A percentile compares a stretch with the other conserved stretches of the same genome.
These are phyloP conservation scores for Kondoa malvinella DNA, from an alignment of 768 basidiomycete species.

Conservation along the genomic window DNA sequence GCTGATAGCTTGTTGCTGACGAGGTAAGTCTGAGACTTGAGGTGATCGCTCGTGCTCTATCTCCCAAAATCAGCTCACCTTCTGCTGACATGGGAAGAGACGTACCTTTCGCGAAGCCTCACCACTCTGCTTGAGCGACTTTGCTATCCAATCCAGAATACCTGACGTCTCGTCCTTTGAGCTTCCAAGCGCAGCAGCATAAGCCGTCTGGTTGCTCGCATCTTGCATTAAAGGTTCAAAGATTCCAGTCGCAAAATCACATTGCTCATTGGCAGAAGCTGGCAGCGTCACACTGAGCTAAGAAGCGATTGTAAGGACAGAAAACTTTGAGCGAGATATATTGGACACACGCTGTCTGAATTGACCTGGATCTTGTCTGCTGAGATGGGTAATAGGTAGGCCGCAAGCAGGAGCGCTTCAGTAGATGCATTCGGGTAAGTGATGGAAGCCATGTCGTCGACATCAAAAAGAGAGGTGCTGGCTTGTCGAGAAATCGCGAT, in stretches of 20 bases:
- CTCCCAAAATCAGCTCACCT: not conserved
- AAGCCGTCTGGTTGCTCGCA: not conserved
- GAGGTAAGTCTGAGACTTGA: conserved; percentile 65
- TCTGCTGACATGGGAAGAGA: not conserved
- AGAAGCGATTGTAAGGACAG: not conserved
- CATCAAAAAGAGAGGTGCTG: too few relatives aligned
- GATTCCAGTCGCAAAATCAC: not conserved
- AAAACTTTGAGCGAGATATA: not conserved
- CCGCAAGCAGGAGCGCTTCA: not conserved
- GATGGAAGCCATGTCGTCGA: too few relatives aligned
- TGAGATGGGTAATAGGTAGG: not conserved
- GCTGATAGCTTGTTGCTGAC: conserved; percentile 68
- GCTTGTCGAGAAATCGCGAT: too few relatives aligned
- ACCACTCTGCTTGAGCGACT: not conserved
- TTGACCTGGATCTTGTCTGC: not conserved
- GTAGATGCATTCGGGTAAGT: not conserved
- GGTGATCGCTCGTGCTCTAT: conserved; percentile 53
- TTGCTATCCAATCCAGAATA: not conserved
- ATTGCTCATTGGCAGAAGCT: not conserved
- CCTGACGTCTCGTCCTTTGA: not conserved
- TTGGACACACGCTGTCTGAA: not conserved
- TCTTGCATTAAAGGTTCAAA: not conserved
- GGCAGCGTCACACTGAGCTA: not conserved
- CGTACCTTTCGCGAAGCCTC: not conserved
- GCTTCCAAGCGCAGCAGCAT: too few relatives aligned